Conservation (phyloP, 2,329 filamentous ascomycete genomes). For the Colletotrichum destructivum region DNA sequence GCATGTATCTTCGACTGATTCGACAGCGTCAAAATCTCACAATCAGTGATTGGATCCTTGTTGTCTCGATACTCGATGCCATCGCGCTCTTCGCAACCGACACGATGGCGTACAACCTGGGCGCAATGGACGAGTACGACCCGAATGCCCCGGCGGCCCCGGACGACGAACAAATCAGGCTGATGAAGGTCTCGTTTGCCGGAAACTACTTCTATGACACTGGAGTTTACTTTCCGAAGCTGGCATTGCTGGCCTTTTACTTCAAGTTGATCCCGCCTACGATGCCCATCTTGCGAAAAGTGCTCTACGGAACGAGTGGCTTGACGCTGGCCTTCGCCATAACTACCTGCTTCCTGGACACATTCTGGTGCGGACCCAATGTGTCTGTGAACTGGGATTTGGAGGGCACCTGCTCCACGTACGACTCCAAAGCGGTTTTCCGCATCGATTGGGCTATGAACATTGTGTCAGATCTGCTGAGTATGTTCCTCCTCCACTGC, state of each 20-base stretch:
- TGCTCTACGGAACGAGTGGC: conserved; percentile 44
- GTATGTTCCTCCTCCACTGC: conserved; percentile 24
- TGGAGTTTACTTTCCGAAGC: conserved; percentile 49
- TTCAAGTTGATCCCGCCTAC: conserved; percentile 48
- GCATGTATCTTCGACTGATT: conserved; percentile 46
- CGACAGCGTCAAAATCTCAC: conserved; percentile 48
- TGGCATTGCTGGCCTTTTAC: conserved; percentile 50
- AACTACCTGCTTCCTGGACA: conserved; percentile 48
- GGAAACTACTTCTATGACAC: conserved; percentile 53
- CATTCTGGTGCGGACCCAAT: conserved; percentile 50
- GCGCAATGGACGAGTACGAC: conserved; percentile 48
- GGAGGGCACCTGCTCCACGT: conserved; percentile 46
- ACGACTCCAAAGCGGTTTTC: conserved; percentile 47
- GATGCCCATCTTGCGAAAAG: conserved; percentile 46
- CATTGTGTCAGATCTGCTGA: conserved; percentile 45
- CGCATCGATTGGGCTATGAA: conserved; percentile 51
- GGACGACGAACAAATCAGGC: conserved; percentile 40
- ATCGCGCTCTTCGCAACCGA: conserved; percentile 48
- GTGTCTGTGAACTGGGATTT: conserved; percentile 49
- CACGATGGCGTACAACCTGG: conserved; percentile 47
- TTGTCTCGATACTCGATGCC: conserved; percentile 47
- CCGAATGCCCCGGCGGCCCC: conserved; percentile 36
- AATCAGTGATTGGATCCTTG: conserved; percentile 49
- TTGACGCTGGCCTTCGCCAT: conserved; percentile 46
- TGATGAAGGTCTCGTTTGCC: conserved; percentile 49